A percentile compares a stretch with the other conserved stretches of the same genome.
These are phyloP conservation scores for Eucalyptus viminalis DNA, from an alignment of 345 rosid species.

Conservation along the genomic window DNA sequence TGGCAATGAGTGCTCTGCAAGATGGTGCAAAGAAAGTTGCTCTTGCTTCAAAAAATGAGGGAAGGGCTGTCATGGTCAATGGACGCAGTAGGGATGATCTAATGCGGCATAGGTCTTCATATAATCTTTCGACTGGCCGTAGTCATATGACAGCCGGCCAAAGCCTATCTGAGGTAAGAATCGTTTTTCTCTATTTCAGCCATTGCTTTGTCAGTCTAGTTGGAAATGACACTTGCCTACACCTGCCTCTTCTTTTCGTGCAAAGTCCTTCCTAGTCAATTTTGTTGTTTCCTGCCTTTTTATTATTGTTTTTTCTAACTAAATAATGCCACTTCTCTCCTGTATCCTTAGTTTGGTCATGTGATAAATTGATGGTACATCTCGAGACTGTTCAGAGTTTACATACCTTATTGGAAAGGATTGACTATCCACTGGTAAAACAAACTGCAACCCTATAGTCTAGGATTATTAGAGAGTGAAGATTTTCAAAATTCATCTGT, in stretches of 20 bases:
- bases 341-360: neutral
- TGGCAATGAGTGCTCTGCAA: slow-evolving; percentile 19
- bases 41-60: slow-evolving; percentile 14
- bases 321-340: neutral
- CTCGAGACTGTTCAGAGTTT: neutral
- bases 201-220: neutral
- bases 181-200: neutral
- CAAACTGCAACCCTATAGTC: neutral
- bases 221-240: neutral
- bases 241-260: neutral
- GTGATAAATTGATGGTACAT: neutral
- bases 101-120: neutral
- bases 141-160: slow-evolving; percentile 1
- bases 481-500: neutral
- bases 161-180: slow-evolving; percentile 16
- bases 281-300: neutral
- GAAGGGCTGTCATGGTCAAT: neutral
- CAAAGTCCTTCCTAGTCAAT: neutral
- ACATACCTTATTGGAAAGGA: neutral
- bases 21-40: slow-evolving; percentile 31
- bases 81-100: slow-evolving; percentile 8
- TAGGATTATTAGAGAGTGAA: neutral
- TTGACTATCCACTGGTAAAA: neutral
- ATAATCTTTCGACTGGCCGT: neutral
- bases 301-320: neutral